phyloP scores from a whole-genome alignment of 164 flowering plant genomes.

The Hamamelis virginiana region DNA sequence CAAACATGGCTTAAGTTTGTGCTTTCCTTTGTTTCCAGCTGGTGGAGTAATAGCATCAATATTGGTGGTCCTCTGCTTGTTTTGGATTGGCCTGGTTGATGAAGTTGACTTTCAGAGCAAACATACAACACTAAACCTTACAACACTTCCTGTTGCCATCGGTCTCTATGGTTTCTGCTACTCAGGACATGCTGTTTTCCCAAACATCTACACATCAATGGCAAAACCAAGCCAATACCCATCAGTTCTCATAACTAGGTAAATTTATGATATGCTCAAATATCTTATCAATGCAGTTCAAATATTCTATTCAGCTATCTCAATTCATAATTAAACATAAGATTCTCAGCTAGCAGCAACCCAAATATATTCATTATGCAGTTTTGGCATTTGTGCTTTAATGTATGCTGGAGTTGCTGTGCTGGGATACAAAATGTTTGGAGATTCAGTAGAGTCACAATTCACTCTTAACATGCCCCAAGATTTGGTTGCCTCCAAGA shows the following conservation, averaged over 20 bases:
- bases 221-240: conserved; percentile 72
- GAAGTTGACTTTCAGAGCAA: conserved; percentile 56
- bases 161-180: conserved; percentile 96
- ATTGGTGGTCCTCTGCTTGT: conserved; percentile 70
- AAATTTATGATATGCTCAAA: conserved; percentile 8
- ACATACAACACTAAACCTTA: conserved; percentile 57
- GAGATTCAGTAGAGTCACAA: conserved; percentile 75
- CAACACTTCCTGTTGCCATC: conserved; percentile 85
- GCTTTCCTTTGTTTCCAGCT: conserved; percentile 42
- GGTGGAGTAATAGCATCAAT: conserved; percentile 95
- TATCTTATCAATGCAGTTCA: background rate
- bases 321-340: no score
- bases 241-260: conserved; percentile 70
- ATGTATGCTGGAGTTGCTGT: conserved; percentile 85
- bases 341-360: no score
- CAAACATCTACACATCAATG: conserved; percentile 96
- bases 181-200: conserved; percentile 97
- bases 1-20: background rate
- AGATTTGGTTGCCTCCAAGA: conserved; percentile 75
- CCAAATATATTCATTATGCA: conserved; percentile 22
- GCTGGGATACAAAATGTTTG: conserved; percentile 87
- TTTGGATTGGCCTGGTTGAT: conserved; percentile 89
- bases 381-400: conserved; percentile 68
- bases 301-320: no score
- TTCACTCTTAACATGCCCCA: conserved; percentile 93